These are phyloP conservation scores for Aspergillus kassunensis DNA, from an alignment of 495 filamentous ascomycete species.

Conservation along the genomic window DNA sequence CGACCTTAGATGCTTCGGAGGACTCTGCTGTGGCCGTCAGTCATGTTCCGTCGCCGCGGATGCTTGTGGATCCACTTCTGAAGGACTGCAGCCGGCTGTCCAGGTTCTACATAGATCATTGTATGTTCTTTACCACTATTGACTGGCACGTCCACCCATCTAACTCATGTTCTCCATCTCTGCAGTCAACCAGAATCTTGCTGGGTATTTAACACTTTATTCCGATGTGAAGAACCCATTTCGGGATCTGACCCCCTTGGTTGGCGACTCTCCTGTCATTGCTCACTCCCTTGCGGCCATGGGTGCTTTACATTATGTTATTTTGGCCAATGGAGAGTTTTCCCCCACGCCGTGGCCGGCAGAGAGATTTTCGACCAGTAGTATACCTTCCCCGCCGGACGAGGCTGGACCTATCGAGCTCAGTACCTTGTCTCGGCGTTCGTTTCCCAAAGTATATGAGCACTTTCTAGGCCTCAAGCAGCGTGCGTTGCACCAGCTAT, in stretches of 20 bases:
- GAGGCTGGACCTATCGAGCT: constrained; percentile 30
- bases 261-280: constrained; percentile 38
- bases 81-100: constrained; percentile 34
- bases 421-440: constrained; percentile 25
- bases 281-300: constrained; percentile 36
- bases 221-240: constrained; percentile 39
- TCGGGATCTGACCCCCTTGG: constrained; percentile 35
- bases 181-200: constrained; percentile 35
- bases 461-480: constrained; percentile 44
- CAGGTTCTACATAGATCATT: constrained; percentile 41
- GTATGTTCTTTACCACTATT: constrained; percentile 22
- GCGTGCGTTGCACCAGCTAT: constrained; percentile 38
- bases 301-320: constrained; percentile 41
- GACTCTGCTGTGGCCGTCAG: constrained; percentile 2
- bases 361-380: constrained; percentile 16
- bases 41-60: constrained; percentile 27
- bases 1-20: constrained; percentile 14
- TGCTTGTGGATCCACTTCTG: constrained; percentile 42
- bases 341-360: constrained; percentile 36
- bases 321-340: constrained; percentile 33
- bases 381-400: constrained; percentile 20
- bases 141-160: not conserved
- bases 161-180: constrained; percentile 3
- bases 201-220: constrained; percentile 36
- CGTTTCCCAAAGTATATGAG: constrained; percentile 32